Percentiles rank a stretch among this genome's conserved stretches.
Conservation (phyloP, 1,284 basidiomycete species). For the Malassezia cuniculi region DNA sequence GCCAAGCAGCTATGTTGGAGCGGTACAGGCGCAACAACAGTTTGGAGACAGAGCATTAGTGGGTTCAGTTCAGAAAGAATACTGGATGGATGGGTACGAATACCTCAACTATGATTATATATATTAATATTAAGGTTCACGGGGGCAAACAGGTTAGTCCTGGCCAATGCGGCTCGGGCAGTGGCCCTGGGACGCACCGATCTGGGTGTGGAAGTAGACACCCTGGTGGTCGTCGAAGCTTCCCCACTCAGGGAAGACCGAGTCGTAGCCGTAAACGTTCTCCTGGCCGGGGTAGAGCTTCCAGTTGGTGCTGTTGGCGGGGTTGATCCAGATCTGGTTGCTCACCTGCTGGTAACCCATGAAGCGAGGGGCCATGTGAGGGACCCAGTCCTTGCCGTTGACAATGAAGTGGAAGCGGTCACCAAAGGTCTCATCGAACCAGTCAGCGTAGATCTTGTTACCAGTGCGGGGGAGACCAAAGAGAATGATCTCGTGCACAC, state of each 20-base stretch:
- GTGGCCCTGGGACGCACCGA: constrained; percentile 20
- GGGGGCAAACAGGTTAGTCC: no score
- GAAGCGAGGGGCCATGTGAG: constrained; percentile 19
- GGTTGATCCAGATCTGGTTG: constrained; percentile 33
- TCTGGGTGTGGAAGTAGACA: constrained; percentile 32
- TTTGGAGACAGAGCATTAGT: no score
- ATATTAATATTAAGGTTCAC: no score
- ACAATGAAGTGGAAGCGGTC: constrained; percentile 22
- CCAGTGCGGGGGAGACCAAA: constrained; percentile 30
- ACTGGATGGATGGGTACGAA: no score
- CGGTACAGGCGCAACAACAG: constrained; percentile 7
- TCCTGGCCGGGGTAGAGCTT: constrained; percentile 34
- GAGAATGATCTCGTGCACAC: constrained; percentile 16
- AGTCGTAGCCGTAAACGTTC: constrained; percentile 27
- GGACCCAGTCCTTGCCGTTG: constrained; percentile 26
- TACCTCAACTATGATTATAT: no score
- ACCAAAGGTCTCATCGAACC: constrained; percentile 22
- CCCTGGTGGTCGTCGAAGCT: constrained; percentile 27
- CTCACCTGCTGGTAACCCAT: constrained; percentile 23
- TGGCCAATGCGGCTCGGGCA: constrained; percentile 18
- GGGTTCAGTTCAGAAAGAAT: no score
- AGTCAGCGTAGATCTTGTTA: constrained; percentile 23
- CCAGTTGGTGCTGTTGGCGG: constrained; percentile 20
- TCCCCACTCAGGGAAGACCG: constrained; percentile 16
- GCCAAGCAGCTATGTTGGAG: constrained; percentile 10